These are phyloP conservation scores for Trichophyton simii DNA, from an alignment of 2,329 filamentous ascomycete genomes.

Conservation along the genomic window DNA sequence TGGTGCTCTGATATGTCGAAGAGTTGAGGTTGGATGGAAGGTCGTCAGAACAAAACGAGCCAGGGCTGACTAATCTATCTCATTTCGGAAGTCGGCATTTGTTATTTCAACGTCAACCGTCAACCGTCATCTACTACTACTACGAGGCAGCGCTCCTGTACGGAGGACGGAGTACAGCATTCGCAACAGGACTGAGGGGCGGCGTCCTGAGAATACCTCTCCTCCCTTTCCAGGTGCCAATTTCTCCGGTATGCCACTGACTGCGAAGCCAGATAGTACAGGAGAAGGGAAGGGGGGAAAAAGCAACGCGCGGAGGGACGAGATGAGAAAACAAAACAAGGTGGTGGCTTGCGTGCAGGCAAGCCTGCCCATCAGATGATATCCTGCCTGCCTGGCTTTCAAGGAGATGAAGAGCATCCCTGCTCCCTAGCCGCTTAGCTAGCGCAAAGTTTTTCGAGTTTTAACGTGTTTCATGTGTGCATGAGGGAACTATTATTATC, in stretches of 20 bases:
- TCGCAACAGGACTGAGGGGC: too few species aligned
- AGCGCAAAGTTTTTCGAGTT: neutral
- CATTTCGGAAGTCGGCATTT: neutral
- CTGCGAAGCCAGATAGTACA: neutral
- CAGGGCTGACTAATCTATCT: neutral
- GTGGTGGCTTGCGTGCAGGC: neutral
- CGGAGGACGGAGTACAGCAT: too few species aligned
- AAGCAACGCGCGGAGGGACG: neutral
- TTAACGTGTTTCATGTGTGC: neutral
- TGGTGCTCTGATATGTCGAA: neutral
- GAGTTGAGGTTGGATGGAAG: neutral
- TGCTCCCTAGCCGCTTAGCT: neutral
- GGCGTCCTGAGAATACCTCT: neutral
- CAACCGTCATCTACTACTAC: too few species aligned
- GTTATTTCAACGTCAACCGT: neutral
- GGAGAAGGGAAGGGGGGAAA: neutral
- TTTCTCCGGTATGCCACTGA: neutral
- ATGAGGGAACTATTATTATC: slow-evolving; percentile 3
- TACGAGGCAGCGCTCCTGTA: too few species aligned
- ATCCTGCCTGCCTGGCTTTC: neutral
- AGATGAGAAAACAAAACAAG: neutral
- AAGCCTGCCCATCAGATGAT: neutral
- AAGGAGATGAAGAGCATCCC: neutral
- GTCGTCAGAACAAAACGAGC: neutral
- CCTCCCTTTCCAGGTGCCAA: neutral